Conservation (phyloP, 1,284 basidiomycete genomes). For the Sanguinoderma infundibulare region DNA sequence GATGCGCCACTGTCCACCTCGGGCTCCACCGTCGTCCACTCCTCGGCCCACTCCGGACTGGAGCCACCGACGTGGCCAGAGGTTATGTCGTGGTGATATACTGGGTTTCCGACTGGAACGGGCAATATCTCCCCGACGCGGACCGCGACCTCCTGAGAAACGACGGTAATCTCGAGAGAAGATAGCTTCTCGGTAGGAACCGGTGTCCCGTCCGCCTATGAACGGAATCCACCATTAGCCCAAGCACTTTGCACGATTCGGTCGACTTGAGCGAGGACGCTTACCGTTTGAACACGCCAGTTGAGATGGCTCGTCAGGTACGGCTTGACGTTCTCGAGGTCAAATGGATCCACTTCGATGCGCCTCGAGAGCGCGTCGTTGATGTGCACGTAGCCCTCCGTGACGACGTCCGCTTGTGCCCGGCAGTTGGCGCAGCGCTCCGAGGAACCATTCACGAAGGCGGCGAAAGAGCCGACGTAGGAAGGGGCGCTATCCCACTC, state of each 20-base stretch:
- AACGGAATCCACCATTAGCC: background rate
- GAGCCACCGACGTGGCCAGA: slow-evolving; percentile 16
- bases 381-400: slow-evolving; percentile 57
- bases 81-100: slow-evolving; percentile 8
- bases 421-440: background rate
- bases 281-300: slow-evolving; percentile 39
- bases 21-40: no score
- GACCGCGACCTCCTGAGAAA: background rate
- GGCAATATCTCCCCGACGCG: background rate
- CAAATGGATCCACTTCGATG: slow-evolving; percentile 35
- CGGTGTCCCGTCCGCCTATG: background rate
- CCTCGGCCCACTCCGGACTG: background rate
- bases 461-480: slow-evolving; percentile 42
- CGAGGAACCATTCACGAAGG: slow-evolving; percentile 42
- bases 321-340: slow-evolving; percentile 41
- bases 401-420: slow-evolving; percentile 36
- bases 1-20: no score
- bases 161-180: slow-evolving; percentile 14
- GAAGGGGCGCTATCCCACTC: slow-evolving; percentile 38
- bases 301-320: slow-evolving; percentile 42
- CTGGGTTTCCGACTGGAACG: background rate
- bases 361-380: slow-evolving; percentile 38
- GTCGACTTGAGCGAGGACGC: background rate
- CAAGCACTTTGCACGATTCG: background rate
- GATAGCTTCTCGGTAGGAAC: slow-evolving; percentile 11